Evolutionary conservation across 148 eudicot species (phyloP).

Genomic region (Silene uniflora): DNA sequence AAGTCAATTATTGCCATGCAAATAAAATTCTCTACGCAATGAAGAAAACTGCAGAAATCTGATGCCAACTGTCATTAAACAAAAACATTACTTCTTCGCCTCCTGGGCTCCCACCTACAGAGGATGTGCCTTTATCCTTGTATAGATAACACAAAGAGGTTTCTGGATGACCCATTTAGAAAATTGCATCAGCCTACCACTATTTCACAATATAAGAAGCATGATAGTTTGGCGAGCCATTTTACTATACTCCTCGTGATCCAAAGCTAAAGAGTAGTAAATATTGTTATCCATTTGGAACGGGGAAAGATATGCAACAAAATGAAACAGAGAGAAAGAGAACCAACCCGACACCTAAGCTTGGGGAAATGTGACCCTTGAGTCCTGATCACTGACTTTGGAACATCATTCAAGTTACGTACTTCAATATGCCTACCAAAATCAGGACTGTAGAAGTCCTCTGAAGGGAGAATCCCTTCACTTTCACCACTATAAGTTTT

Average conservation of each 20-base stretch:
- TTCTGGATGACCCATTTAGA: background rate
- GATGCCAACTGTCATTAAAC: background rate
- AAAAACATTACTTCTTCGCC: background rate
- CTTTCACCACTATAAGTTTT: constrained; percentile 32
- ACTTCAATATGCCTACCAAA: constrained; percentile 36
- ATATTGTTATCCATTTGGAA: background rate
- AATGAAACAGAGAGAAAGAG: constrained; percentile 7
- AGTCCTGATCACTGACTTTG: constrained; percentile 45
- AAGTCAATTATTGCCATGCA: background rate
- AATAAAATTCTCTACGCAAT: background rate
- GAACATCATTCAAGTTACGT: constrained; percentile 27
- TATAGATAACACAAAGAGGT: background rate
- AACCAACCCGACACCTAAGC: constrained; percentile 83
- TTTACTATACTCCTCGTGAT: background rate
- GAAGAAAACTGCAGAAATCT: constrained; percentile 5
- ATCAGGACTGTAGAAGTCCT: constrained; percentile 73
- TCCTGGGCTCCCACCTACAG: background rate
- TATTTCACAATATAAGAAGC: background rate
- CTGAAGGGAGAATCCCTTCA: constrained; percentile 55
- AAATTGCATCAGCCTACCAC: background rate
- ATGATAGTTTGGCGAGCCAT: background rate
- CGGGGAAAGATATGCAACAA: background rate
- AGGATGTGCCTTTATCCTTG: background rate
- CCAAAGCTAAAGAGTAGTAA: too few relatives aligned
- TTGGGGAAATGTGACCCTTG: constrained; percentile 57